Evolutionary conservation across 2,329 filamentous ascomycete species (phyloP).

Genomic region (Chrysoporthe puriensis): DNA sequence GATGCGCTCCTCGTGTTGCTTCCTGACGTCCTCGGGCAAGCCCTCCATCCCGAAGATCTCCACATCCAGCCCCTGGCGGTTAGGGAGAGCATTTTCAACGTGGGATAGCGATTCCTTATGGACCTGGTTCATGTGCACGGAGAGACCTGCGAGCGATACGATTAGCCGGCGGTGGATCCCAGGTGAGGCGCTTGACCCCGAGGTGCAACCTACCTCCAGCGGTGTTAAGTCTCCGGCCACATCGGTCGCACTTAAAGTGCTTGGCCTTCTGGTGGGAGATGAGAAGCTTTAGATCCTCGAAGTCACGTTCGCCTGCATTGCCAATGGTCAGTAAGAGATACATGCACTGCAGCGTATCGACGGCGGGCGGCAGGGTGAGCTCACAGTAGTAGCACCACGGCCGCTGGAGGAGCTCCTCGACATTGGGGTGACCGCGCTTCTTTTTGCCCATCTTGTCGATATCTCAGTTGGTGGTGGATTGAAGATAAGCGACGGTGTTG

Average conservation of each 20-base stretch:
- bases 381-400: constrained; percentile 98
- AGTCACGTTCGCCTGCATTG: constrained; percentile 79
- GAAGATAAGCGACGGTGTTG: background rate
- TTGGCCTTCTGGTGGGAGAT: constrained; percentile 99
- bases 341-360: background rate
- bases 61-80: constrained; percentile 81
- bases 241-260: constrained; percentile 96
- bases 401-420: constrained; percentile 84
- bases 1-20: constrained; percentile 85
- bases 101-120: constrained; percentile 89
- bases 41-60: constrained; percentile 99
- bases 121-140: constrained; percentile 97
- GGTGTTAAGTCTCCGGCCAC: constrained; percentile 85
- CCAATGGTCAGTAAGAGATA: constrained; percentile 31
- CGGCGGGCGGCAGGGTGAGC: constrained; percentile 31
- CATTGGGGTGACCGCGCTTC: constrained; percentile 81
- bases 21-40: constrained; percentile 82
- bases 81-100: constrained; percentile 90
- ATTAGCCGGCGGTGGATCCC: constrained; percentile 13
- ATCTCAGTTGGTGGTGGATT: no score
- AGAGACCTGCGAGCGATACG: constrained; percentile 66
- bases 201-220: constrained; percentile 73
- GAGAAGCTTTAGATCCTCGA: constrained; percentile 94
- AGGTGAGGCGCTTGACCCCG: background rate
- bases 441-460: constrained; percentile 76